phyloP scores from a whole-genome alignment of 1,284 basidiomycete genomes.

The Apiotrichum mycotoxinovorans region DNA sequence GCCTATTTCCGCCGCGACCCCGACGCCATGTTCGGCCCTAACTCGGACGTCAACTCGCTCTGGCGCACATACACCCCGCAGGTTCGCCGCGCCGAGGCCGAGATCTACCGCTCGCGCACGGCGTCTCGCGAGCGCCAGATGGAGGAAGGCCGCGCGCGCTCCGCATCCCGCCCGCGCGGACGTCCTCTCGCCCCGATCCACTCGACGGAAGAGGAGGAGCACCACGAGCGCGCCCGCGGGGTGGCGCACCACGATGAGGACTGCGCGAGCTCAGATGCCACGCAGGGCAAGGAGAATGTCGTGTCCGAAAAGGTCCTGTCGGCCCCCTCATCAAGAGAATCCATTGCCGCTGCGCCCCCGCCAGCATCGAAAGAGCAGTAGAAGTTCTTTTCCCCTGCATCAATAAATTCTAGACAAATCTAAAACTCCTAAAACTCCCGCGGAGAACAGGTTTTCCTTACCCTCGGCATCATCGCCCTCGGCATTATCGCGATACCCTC shows the following conservation, averaged over 20 bases:
- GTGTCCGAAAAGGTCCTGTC: neutral
- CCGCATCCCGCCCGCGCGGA: neutral
- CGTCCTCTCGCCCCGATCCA: neutral
- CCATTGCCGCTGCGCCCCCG: neutral
- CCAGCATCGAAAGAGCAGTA: neutral
- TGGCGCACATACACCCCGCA: conserved; percentile 14
- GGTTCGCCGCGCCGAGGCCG: conserved; percentile 7
- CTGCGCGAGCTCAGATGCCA: too few relatives aligned
- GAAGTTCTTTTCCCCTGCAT: too few relatives aligned
- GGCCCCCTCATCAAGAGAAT: neutral
- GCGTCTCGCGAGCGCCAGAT: conserved; percentile 4
- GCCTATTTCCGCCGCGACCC: conserved; percentile 49
- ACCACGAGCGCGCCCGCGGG: neutral
- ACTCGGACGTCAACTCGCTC: conserved; percentile 10
- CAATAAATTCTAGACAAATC: too few relatives aligned
- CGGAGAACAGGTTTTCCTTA: too few relatives aligned
- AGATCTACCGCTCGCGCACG: conserved; percentile 6
- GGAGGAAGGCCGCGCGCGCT: neutral
- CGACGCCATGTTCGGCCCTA: conserved; percentile 30
- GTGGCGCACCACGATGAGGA: neutral
- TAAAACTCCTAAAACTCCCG: too few relatives aligned
- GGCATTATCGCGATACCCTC: neutral
- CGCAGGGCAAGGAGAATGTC: neutral
- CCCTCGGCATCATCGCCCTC: too few relatives aligned
- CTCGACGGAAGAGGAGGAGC: neutral